Base-by-base conservation (phyloP, 768 basidiomycete genomes). In the Multifurca ochricompacta region DNA sequence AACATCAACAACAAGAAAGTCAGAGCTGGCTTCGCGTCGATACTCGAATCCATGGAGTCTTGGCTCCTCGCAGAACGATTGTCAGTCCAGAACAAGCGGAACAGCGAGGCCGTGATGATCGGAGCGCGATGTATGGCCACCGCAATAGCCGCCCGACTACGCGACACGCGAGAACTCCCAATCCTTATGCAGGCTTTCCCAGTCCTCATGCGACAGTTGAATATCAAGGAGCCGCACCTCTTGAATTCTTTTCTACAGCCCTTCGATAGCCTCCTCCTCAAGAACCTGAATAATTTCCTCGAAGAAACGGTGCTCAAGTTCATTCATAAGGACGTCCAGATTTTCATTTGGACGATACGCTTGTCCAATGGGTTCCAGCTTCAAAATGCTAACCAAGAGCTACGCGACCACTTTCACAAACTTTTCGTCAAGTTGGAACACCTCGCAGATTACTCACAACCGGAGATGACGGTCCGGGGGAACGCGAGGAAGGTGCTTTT, bases 211-310 rank as follows among this genome's bases (percentile, higher is more conserved):
- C 32, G 31, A 35, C 32, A 35, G 13, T 35, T 41, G 18, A 16
- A 10, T 4, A 34, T 53, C n/a, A 1, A 18, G 1, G n/a, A 40
- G 9, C 27, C 1, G 14, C 0, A 32, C 6, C 3, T 1, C 18
- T 19, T 42, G 32, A 0, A 43, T 9, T 19, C 2, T 13, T 43
- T 48, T 27, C 6, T 23, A 6, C 2, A 18, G 10, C 19, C 3
- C 7, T 11, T 16, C 16, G 27, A 55, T 48, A 32, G 19, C 40
- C 11, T 51, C 6, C 49, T 39, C 8, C 27, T 56, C 11, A 34
- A 21, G 32, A 51, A 34, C 10, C 49, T 56, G 14, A 56, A 51
- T 31, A 11, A 27, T n/a, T 49, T 55, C 42, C n/a, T 55, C 14
- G 32, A 9, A 25, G 28, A 35, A 4, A 56, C 49, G 8, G 49